Evolutionary conservation across 768 basidiomycete genomes (phyloP).

Genomic region (Sporobolomyces pararoseus): DNA sequence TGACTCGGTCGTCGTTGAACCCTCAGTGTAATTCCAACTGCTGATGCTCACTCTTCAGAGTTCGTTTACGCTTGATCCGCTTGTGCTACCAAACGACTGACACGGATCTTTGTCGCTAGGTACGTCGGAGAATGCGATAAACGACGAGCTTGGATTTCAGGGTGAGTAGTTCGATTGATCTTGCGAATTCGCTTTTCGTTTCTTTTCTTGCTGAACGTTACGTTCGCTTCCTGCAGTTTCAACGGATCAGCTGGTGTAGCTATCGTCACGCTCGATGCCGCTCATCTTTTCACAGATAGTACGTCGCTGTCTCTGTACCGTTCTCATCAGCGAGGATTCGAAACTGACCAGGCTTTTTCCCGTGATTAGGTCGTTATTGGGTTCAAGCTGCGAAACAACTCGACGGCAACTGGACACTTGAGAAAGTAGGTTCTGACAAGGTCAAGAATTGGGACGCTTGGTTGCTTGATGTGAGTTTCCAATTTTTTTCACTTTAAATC

Average conservation of each 20-base stretch:
- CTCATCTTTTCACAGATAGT: slow-evolving; percentile 44
- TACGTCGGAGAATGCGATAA: slow-evolving; percentile 40
- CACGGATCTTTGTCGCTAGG: neutral
- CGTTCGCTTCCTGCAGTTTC: no score
- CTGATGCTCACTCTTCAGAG: slow-evolving; percentile 35
- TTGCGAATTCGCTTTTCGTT: neutral
- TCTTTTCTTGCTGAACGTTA: no score
- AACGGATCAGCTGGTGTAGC: slow-evolving; percentile 44
- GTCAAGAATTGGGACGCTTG: slow-evolving; percentile 76
- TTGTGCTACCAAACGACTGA: neutral
- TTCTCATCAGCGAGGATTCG: no score
- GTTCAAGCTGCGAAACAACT: slow-evolving; percentile 41
- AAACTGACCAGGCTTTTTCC: neutral
- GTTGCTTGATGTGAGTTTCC: slow-evolving; percentile 49
- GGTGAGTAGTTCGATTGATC: neutral
- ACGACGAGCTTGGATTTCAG: slow-evolving; percentile 30
- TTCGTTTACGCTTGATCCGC: neutral
- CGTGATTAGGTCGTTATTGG: slow-evolving; percentile 38
- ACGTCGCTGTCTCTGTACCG: neutral
- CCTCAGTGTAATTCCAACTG: slow-evolving; percentile 36
- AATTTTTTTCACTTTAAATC: no score
- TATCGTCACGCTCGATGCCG: slow-evolving; percentile 32
- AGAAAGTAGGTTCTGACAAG: slow-evolving; percentile 58
- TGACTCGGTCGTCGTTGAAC: neutral
- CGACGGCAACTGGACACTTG: slow-evolving; percentile 62